Evolutionary conservation across 306 rosid species (phyloP), one percentile per base, ranked within the genome.

Genomic region (Vicia sativa): DNA sequence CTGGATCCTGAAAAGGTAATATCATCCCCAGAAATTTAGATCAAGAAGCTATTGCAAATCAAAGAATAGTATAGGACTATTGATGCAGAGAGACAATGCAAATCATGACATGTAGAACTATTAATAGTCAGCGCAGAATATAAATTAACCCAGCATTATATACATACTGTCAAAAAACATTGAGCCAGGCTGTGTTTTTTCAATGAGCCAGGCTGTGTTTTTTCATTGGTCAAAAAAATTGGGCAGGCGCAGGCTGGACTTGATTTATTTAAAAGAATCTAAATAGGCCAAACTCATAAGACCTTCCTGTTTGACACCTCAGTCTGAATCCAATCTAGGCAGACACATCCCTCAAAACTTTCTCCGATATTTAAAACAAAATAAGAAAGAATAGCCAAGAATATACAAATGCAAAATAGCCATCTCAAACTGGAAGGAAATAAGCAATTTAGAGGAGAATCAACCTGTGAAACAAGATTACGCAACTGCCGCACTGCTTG

Each of bases 401-500:
- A 52, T 60, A 78, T 57, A 66, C n/a, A 53, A 69, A 61, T 37
- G 45, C 62, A 63, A 74, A 74, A 60, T 65, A 59, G 75, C 14
- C 11, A 65, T 43, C 10, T 38, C 14, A 74, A 57, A 76, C 49
- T 45, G 50, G 42, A 52, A 57, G 8, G 11, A 50, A 74, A 58
- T 39, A 67, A 65, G 79, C 71, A 62, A 21, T 73, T 65, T 68
- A 74, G 57, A 62, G 62, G 71, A 67, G 54, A 75, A 70, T 53
- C 70, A 78, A 93, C 98, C 99, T 93, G 99, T 25, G 99, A 93
- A 75, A 88, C 97, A 74, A 93, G 99, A 84, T 75, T 77, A 72
- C 97, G 96, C 90, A 93, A 73, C 76, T 93, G 99, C 73, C 99
- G 81, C 63, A 93, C 97, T 35, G 99, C 95, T 84, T 93, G 99